Percentiles rank a stretch among this genome's conserved stretches.
These are phyloP conservation scores for Salix purpurea DNA, from an alignment of 345 rosid species.

Conservation along the genomic window DNA sequence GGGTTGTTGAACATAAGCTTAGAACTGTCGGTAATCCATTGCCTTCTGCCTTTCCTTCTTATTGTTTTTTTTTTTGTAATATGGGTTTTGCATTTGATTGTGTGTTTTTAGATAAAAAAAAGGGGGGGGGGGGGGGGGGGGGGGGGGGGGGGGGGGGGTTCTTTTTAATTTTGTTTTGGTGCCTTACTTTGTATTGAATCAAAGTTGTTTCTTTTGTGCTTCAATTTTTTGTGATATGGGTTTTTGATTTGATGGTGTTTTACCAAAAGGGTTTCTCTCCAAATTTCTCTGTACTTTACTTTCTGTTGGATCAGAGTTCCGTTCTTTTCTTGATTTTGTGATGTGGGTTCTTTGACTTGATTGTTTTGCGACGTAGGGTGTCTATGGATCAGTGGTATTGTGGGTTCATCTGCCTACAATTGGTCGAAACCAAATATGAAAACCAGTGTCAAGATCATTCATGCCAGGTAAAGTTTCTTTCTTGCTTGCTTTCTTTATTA, in stretches of 20 bases:
- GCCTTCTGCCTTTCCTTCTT: background rate
- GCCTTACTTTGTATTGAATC: background rate
- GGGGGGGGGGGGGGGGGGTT: background rate
- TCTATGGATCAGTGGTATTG: conserved; percentile 82
- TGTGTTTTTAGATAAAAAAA: background rate
- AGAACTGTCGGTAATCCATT: conserved; percentile 69
- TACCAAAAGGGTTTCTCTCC: background rate
- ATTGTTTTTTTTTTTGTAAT: background rate
- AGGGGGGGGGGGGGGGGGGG: background rate
- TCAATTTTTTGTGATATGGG: background rate
- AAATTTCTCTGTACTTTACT: background rate
- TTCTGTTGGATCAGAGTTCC: background rate
- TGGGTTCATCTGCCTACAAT: conserved; percentile 86
- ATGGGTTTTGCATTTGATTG: background rate
- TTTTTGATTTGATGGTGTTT: background rate
- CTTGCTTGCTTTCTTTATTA: background rate
- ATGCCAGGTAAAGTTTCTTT: conserved; percentile 59
- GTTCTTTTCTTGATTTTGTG: background rate
- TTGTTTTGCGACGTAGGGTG: conserved; percentile 42
- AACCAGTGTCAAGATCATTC: conserved; percentile 91
- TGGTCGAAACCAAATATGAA: conserved; percentile 96
- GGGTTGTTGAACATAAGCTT: conserved; percentile 88
- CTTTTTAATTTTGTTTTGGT: background rate
- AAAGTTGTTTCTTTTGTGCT: background rate
- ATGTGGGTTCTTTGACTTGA: conserved; percentile 5